Percentiles rank a stretch among this genome's conserved stretches.
Conservation (phyloP, 1,284 basidiomycete genomes). For the Cerioporus squamosus region DNA sequence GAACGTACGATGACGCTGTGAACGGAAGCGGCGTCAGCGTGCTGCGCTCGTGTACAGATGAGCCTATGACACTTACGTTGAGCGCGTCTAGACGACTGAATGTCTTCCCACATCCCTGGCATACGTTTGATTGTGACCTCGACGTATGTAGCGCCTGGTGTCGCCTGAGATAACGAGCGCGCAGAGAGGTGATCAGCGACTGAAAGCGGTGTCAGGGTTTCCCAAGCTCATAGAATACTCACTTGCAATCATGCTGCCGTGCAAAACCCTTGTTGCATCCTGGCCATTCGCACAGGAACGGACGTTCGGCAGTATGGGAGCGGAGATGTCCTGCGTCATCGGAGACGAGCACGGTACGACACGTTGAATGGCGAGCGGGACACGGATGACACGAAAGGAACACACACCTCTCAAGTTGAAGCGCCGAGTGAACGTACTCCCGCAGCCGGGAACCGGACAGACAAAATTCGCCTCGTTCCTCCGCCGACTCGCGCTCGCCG, state of each 20-base stretch:
- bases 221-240: conserved; percentile 38
- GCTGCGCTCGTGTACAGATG: conserved; percentile 8
- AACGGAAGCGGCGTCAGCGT: conserved; percentile 23
- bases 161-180: conserved; percentile 49
- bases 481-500: conserved; percentile 87
- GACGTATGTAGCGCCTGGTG: conserved; percentile 89
- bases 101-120: conserved; percentile 91
- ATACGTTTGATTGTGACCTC: conserved; percentile 84
- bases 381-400: conserved; percentile 6
- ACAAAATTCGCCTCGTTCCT: conserved; percentile 91
- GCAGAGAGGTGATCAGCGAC: conserved; percentile 11
- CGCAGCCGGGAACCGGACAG: conserved; percentile 94
- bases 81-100: conserved; percentile 94
- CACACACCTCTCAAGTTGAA: conserved; percentile 80
- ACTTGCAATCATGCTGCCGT: conserved; percentile 96
- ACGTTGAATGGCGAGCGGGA: conserved; percentile 14
- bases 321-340: conserved; percentile 78
- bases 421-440: conserved; percentile 90
- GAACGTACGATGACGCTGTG: conserved; percentile 41
- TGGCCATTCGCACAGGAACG: conserved; percentile 91
- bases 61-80: conserved; percentile 66
- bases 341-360: conserved; percentile 9
- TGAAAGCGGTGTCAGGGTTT: conserved; percentile 13
- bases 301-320: conserved; percentile 95
- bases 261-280: conserved; percentile 95